These are phyloP conservation scores for Phytophthora megakarya DNA, from an alignment of 352 stramenopile species.

Conservation along the genomic window DNA sequence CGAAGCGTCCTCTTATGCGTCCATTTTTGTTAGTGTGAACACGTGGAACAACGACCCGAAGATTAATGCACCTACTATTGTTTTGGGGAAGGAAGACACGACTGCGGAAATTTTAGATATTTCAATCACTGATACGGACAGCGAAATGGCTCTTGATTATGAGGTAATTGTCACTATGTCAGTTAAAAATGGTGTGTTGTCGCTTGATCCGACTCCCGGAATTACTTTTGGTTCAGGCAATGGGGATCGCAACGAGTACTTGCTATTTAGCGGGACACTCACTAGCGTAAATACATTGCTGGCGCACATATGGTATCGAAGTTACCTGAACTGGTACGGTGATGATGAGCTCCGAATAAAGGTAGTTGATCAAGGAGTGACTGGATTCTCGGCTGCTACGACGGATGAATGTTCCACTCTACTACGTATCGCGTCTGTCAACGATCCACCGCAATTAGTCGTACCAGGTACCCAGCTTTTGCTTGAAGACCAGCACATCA, in stretches of 20 bases:
- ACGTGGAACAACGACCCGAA: constrained; percentile 75
- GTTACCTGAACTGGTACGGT: constrained; percentile 79
- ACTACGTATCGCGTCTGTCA: constrained; percentile 59
- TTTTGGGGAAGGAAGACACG: constrained; percentile 58
- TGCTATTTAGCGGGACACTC: constrained; percentile 68
- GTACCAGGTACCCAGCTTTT: constrained; percentile 57
- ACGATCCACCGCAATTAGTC: constrained; percentile 59
- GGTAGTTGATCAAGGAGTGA: constrained; percentile 69
- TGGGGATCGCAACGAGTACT: constrained; percentile 52
- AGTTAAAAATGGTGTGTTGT: constrained; percentile 61
- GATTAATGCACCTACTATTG: constrained; percentile 41
- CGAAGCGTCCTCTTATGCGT: constrained; percentile 62
- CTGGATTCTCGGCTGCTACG: constrained; percentile 48
- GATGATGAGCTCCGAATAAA: constrained; percentile 58
- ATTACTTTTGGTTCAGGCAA: constrained; percentile 66
- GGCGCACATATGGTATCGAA: constrained; percentile 52
- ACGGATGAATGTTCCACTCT: constrained; percentile 42
- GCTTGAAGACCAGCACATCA: constrained; percentile 64
- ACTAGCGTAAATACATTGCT: constrained; percentile 66
- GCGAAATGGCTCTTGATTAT: constrained; percentile 64
- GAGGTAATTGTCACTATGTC: constrained; percentile 60
- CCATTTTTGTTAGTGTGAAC: constrained; percentile 72
- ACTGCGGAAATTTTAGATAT: constrained; percentile 42
- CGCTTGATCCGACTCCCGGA: constrained; percentile 53
- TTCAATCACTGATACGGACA: constrained; percentile 55